These are phyloP conservation scores for Allium sativum DNA, from an alignment of 106 monocot genomes.

Conservation along the genomic window DNA sequence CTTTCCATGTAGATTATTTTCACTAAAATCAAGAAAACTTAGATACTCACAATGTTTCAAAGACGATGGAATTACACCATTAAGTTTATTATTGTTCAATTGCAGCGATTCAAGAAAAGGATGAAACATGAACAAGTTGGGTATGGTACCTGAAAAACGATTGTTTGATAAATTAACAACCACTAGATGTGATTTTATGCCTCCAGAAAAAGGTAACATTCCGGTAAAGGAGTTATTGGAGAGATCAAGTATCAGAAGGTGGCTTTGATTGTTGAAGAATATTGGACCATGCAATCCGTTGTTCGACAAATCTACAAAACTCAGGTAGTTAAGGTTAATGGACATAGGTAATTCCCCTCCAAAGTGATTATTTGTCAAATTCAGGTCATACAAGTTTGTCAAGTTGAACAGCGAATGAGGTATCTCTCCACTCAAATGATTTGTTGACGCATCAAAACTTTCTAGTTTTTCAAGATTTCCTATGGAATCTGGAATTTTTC, in stretches of 20 bases:
- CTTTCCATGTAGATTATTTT: background rate
- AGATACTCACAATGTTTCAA: slow-evolving; percentile 2
- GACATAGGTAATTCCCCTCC: no score
- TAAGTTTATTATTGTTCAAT: slow-evolving; percentile 2
- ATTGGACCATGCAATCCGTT: background rate
- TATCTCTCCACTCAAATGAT: no score
- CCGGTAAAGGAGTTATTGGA: slow-evolving; percentile 1
- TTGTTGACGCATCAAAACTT: no score
- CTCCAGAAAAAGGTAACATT: background rate
- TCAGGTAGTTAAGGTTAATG: background rate
- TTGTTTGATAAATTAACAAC: slow-evolving; percentile 3
- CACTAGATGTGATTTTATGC: background rate
- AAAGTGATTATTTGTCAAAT: no score
- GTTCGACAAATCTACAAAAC: background rate
- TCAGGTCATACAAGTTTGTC: no score
- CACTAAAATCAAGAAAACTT: slow-evolving; percentile 4
- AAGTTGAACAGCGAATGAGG: no score
- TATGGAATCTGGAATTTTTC: no score
- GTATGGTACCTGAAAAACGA: slow-evolving; percentile 4
- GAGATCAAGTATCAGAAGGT: background rate
- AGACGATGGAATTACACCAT: slow-evolving; percentile 2
- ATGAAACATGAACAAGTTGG: background rate
- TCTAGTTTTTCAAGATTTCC: no score
- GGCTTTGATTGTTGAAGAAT: background rate
- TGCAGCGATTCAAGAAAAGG: background rate